Percentiles rank a stretch among this genome's conserved stretches.
These are phyloP conservation scores for Mortierella sp. DNA, from an alignment of 371 early-diverging fungal genomes.

Conservation along the genomic window DNA sequence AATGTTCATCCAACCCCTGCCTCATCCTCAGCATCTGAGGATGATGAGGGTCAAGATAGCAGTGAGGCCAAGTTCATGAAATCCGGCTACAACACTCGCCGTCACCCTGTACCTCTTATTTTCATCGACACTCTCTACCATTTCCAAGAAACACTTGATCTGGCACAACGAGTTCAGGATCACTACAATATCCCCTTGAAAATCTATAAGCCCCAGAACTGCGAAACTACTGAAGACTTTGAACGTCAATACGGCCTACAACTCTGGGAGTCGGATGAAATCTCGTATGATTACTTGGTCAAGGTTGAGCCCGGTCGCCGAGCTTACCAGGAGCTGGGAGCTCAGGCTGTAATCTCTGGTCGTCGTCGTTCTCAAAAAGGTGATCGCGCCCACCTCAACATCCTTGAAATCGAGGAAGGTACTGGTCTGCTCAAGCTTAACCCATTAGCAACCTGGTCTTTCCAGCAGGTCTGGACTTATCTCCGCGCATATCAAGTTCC, in stretches of 20 bases:
- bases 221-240: slow-evolving; percentile 74
- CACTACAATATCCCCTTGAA: slow-evolving; percentile 82
- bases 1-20: slow-evolving; percentile 53
- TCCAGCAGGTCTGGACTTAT: slow-evolving; percentile 88
- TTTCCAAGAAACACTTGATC: slow-evolving; percentile 89
- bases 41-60: slow-evolving; percentile 40
- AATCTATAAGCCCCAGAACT: slow-evolving; percentile 78
- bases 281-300: slow-evolving; percentile 89
- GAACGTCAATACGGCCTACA: slow-evolving; percentile 77
- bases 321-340: slow-evolving; percentile 82
- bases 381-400: slow-evolving; percentile 79
- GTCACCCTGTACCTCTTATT: slow-evolving; percentile 83
- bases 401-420: slow-evolving; percentile 84
- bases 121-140: slow-evolving; percentile 95
- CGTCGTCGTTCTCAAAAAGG: slow-evolving; percentile 92
- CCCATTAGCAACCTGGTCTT: slow-evolving; percentile 91
- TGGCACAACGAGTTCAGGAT: slow-evolving; percentile 73
- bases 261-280: slow-evolving; percentile 87
- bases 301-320: slow-evolving; percentile 95
- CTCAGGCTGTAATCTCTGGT: slow-evolving; percentile 88
- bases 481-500: slow-evolving; percentile 90
- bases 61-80: slow-evolving; percentile 22
- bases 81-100: slow-evolving; percentile 50
- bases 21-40: slow-evolving; percentile 56
- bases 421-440: slow-evolving; percentile 91